phyloP scores from a whole-genome alignment of 495 filamentous ascomycete species.

The Daldinia concentrica region DNA sequence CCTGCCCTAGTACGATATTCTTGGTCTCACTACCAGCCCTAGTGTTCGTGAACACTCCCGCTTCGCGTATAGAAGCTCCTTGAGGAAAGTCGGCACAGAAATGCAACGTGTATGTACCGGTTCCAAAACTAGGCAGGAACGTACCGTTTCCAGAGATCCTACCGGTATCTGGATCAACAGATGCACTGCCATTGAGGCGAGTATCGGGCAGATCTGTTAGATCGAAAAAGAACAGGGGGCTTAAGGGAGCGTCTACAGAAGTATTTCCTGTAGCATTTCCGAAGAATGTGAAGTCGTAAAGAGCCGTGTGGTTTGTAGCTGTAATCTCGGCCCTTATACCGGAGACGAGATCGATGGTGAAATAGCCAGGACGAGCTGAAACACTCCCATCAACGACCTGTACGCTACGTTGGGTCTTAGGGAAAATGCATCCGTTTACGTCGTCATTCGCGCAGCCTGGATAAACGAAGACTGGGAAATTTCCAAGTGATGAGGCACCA shows the following conservation, averaged over 20 bases:
- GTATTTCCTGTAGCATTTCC: slow-evolving; percentile 45
- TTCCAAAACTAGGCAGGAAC: slow-evolving; percentile 72
- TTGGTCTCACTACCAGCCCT: slow-evolving; percentile 60
- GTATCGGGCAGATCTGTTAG: slow-evolving; percentile 69
- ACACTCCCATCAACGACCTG: slow-evolving; percentile 59
- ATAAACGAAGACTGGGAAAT: slow-evolving; percentile 73
- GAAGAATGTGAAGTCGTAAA: slow-evolving; percentile 73
- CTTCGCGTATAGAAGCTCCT: slow-evolving; percentile 65
- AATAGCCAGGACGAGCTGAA: slow-evolving; percentile 69
- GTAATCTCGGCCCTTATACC: slow-evolving; percentile 72
- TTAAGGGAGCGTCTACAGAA: slow-evolving; percentile 52
- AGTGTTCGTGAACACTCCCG: slow-evolving; percentile 67
- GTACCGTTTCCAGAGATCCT: slow-evolving; percentile 70
- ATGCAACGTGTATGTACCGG: slow-evolving; percentile 64
- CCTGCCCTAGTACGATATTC: slow-evolving; percentile 60
- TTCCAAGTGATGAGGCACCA: slow-evolving; percentile 69
- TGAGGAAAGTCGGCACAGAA: slow-evolving; percentile 72
- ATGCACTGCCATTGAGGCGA: slow-evolving; percentile 64
- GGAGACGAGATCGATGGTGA: slow-evolving; percentile 63
- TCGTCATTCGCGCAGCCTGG: slow-evolving; percentile 67
- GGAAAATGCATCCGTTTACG: slow-evolving; percentile 66
- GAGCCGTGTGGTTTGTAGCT: slow-evolving; percentile 66
- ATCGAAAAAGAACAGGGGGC: slow-evolving; percentile 68
- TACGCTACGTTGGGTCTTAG: slow-evolving; percentile 57
- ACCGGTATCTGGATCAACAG: slow-evolving; percentile 59